These are phyloP conservation scores for Nicotiana sylvestris DNA, from an alignment of 257 asterid genomes.

Conservation along the genomic window DNA sequence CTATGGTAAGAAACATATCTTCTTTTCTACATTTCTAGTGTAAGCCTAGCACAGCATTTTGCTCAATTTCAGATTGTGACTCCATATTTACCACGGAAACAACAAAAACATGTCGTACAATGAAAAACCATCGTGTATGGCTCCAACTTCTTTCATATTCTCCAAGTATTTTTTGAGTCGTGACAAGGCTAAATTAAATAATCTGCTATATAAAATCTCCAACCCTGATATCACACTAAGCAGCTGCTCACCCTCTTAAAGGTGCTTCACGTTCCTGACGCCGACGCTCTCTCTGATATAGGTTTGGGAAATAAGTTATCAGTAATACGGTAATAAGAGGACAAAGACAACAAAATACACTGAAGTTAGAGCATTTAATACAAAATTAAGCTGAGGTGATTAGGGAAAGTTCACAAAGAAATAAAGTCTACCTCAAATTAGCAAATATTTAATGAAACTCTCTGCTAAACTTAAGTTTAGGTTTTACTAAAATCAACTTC, in stretches of 20 bases:
- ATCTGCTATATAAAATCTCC: neutral
- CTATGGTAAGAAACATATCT: neutral
- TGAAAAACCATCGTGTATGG: neutral
- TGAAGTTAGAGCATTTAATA: neutral
- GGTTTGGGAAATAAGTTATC: conserved; percentile 17
- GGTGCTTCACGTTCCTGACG: conserved; percentile 61
- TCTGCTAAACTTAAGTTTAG: neutral
- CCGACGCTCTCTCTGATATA: conserved; percentile 55
- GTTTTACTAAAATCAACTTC: neutral
- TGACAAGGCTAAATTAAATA: neutral
- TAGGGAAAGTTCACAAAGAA: neutral
- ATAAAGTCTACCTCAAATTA: neutral
- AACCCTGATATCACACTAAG: conserved; percentile 10
- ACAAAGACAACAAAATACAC: neutral
- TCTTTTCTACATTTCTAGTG: neutral
- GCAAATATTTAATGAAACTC: neutral
- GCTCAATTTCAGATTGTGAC: neutral
- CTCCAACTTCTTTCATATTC: neutral
- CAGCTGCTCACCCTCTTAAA: conserved; percentile 30
- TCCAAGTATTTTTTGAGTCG: neutral
- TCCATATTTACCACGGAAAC: neutral
- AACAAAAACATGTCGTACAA: neutral
- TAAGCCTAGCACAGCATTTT: neutral
- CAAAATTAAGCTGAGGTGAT: neutral
- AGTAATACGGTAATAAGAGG: neutral